Evolutionary conservation across 1,284 basidiomycete species (phyloP).

Genomic region (Bjerkandera adusta): DNA sequence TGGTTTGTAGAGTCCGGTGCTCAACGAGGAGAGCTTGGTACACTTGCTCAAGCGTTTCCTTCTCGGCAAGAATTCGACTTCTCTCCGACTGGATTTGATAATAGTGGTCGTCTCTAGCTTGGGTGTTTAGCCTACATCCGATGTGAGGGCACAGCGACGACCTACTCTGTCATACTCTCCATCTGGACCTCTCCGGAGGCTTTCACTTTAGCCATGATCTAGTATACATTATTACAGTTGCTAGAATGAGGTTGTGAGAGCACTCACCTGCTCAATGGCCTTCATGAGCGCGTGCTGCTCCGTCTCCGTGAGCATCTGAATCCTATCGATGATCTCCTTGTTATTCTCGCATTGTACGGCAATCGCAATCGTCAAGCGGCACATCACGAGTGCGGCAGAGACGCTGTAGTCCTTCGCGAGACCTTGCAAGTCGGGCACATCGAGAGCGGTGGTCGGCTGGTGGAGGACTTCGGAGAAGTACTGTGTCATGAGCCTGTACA

Average conservation of each 20-base stretch:
- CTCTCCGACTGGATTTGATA: conserved; percentile 81
- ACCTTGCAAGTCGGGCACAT: conserved; percentile 79
- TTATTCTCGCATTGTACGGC: conserved; percentile 90
- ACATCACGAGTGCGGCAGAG: conserved; percentile 70
- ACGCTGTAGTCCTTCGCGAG: conserved; percentile 75
- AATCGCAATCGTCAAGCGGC: conserved; percentile 87
- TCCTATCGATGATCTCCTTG: conserved; percentile 79
- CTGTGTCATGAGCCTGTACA: conserved; percentile 85
- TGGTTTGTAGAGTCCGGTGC: conserved; percentile 69
- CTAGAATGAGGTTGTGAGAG: not conserved
- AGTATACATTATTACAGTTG: conserved; percentile 11
- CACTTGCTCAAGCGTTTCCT: conserved; percentile 77
- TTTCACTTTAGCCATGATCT: conserved; percentile 76
- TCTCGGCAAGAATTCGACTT: conserved; percentile 71
- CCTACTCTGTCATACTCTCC: conserved; percentile 75
- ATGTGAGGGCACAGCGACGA: conserved; percentile 15
- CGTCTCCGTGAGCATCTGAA: conserved; percentile 74
- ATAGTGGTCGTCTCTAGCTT: conserved; percentile 75
- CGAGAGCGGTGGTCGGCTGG: conserved; percentile 67
- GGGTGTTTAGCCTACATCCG: not conserved
- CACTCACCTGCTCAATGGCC: conserved; percentile 76
- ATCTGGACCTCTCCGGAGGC: conserved; percentile 41
- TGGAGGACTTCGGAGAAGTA: conserved; percentile 81
- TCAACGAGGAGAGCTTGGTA: conserved; percentile 77
- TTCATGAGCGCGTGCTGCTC: conserved; percentile 86